Percentiles rank a stretch among this genome's conserved stretches.
Evolutionary conservation across 208 protist species (phyloP).

Genomic region (Angomonas deanei): DNA sequence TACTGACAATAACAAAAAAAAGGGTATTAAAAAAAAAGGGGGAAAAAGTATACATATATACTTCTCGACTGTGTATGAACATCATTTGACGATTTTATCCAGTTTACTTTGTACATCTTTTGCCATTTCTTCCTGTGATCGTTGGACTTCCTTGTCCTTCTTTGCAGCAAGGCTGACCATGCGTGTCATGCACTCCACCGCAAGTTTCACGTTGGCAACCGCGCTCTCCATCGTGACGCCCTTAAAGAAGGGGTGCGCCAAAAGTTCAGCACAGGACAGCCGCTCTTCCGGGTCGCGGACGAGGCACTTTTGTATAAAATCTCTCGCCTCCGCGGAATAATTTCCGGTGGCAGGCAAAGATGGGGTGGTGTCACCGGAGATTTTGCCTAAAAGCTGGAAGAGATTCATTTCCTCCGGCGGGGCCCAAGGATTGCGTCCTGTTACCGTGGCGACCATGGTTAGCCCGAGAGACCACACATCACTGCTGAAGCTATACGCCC

Average conservation of each 20-base stretch:
- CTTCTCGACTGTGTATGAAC: not conserved
- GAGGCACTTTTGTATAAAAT: slow-evolving; percentile 76
- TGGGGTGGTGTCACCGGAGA: slow-evolving; percentile 69
- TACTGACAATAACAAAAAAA: slow-evolving; percentile 6
- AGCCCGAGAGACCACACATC: slow-evolving; percentile 92
- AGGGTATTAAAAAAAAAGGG: slow-evolving; percentile 4
- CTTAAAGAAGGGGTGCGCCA: slow-evolving; percentile 76
- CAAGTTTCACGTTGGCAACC: slow-evolving; percentile 75
- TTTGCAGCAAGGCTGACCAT: slow-evolving; percentile 76
- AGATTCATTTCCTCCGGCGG: slow-evolving; percentile 86
- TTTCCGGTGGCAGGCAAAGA: slow-evolving; percentile 46
- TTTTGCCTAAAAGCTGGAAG: slow-evolving; percentile 77
- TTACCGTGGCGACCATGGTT: slow-evolving; percentile 78
- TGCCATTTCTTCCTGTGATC: slow-evolving; percentile 49
- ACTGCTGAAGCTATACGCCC: slow-evolving; percentile 87
- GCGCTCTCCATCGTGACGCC: slow-evolving; percentile 60
- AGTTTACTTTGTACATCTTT: slow-evolving; percentile 69
- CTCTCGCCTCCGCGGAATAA: slow-evolving; percentile 61
- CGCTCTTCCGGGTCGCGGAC: slow-evolving; percentile 64
- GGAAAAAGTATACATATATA: too few relatives aligned
- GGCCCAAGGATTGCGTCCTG: slow-evolving; percentile 81
- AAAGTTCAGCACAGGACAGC: slow-evolving; percentile 57
- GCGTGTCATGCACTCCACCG: slow-evolving; percentile 79
- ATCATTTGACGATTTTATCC: slow-evolving; percentile 43
- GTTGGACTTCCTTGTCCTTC: slow-evolving; percentile 39